Evolutionary conservation across 2,329 filamentous ascomycete genomes (phyloP).

Genomic region (Catunica adiposa): DNA sequence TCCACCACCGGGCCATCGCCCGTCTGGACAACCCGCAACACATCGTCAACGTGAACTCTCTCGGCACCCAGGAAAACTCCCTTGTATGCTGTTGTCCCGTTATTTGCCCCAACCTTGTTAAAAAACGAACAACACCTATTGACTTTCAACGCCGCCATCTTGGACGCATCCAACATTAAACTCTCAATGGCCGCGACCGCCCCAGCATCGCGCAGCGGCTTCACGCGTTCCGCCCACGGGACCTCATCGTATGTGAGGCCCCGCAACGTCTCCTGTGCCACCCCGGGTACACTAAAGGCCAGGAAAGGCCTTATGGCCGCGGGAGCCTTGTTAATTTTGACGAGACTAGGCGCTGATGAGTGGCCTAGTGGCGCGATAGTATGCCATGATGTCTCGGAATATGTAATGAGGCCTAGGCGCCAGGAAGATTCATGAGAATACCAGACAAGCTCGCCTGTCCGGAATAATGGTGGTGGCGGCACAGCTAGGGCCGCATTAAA

Average conservation of each 20-base stretch:
- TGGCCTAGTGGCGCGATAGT: slow-evolving; percentile 28
- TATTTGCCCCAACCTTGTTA: slow-evolving; percentile 22
- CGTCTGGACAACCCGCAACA: slow-evolving; percentile 29
- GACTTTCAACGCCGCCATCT: slow-evolving; percentile 32
- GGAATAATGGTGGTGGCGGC: slow-evolving; percentile 24
- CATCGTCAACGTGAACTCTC: slow-evolving; percentile 30
- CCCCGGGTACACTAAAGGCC: slow-evolving; percentile 33
- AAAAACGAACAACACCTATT: slow-evolving; percentile 35
- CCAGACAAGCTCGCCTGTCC: slow-evolving; percentile 35
- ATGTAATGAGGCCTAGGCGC: slow-evolving; percentile 30
- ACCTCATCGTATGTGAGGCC: slow-evolving; percentile 27
- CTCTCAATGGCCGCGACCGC: slow-evolving; percentile 26
- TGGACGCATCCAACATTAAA: slow-evolving; percentile 33
- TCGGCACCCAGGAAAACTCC: slow-evolving; percentile 36
- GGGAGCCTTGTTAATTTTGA: slow-evolving; percentile 24
- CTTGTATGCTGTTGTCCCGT: slow-evolving; percentile 25
- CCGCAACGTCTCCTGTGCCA: slow-evolving; percentile 25
- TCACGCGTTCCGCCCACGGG: slow-evolving; percentile 25
- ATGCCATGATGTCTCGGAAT: slow-evolving; percentile 20
- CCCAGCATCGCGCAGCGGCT: slow-evolving; percentile 20
- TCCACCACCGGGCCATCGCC: neutral
- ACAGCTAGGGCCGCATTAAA: slow-evolving; percentile 14
- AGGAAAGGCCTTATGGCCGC: slow-evolving; percentile 33
- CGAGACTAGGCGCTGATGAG: slow-evolving; percentile 22
- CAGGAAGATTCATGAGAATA: slow-evolving; percentile 31